These are phyloP conservation scores for Ustulina deusta DNA, from an alignment of 2,329 filamentous ascomycete species.

Conservation along the genomic window DNA sequence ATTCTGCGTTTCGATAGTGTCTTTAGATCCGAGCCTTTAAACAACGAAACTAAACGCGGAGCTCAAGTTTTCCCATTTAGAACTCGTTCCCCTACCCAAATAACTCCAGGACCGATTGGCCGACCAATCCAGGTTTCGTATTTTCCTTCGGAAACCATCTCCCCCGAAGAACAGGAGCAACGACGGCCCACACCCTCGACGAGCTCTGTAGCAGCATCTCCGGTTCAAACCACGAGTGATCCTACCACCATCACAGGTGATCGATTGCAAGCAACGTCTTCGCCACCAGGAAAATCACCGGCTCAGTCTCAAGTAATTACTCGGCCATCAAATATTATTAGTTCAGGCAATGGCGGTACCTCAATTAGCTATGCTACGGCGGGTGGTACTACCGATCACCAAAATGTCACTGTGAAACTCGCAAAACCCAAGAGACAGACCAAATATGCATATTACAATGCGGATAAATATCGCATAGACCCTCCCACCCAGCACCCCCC, in stretches of 20 bases:
- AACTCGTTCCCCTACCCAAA: slow-evolving; percentile 42
- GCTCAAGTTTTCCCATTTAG: slow-evolving; percentile 38
- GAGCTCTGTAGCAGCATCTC: slow-evolving; percentile 31
- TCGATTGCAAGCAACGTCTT: slow-evolving; percentile 23
- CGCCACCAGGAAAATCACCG: slow-evolving; percentile 22
- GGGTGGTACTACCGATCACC: slow-evolving; percentile 48
- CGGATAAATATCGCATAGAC: slow-evolving; percentile 50
- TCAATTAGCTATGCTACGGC: slow-evolving; percentile 53
- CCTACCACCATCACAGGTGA: slow-evolving; percentile 28
- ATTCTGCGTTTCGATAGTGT: slow-evolving; percentile 50
- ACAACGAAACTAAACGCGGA: slow-evolving; percentile 49
- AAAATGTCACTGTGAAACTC: slow-evolving; percentile 52
- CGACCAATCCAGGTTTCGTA: slow-evolving; percentile 41
- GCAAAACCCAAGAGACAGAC: slow-evolving; percentile 50
- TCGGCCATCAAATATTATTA: slow-evolving; percentile 49
- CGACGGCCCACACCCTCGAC: slow-evolving; percentile 25
- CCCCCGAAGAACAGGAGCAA: slow-evolving; percentile 36
- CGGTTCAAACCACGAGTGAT: slow-evolving; percentile 23
- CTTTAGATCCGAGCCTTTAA: slow-evolving; percentile 49
- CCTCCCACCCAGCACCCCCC: slow-evolving; percentile 50
- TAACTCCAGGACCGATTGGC: slow-evolving; percentile 43
- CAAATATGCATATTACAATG: slow-evolving; percentile 50
- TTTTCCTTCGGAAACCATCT: slow-evolving; percentile 31
- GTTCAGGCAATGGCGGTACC: slow-evolving; percentile 52
- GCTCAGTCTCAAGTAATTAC: slow-evolving; percentile 25